phyloP scores from a whole-genome alignment of 2,329 filamentous ascomycete species.

The Claviceps sp. region DNA sequence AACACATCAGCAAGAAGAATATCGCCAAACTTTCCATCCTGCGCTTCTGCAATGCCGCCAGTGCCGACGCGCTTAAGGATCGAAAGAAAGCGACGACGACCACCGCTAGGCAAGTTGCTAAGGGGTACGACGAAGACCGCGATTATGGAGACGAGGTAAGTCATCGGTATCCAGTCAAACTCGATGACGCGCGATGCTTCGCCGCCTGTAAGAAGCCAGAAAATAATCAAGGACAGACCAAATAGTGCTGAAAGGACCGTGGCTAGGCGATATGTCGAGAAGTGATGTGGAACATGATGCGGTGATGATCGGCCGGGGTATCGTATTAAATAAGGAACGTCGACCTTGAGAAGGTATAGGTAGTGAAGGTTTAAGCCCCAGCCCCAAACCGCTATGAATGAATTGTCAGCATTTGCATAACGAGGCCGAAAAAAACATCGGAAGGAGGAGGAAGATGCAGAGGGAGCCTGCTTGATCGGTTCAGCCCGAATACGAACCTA shows the following conservation, averaged over 20 bases:
- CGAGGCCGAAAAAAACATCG: not conserved
- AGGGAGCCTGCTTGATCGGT: not conserved
- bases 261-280: slow-evolving; percentile 76
- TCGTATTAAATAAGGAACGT: slow-evolving; percentile 73
- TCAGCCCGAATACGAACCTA: slow-evolving; percentile 44
- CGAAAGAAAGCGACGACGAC: slow-evolving; percentile 61
- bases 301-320: slow-evolving; percentile 65
- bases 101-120: slow-evolving; percentile 51
- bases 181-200: slow-evolving; percentile 54
- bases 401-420: not conserved
- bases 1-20: slow-evolving; percentile 86
- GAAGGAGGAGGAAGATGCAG: not conserved
- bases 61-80: slow-evolving; percentile 68
- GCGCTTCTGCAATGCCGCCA: slow-evolving; percentile 72
- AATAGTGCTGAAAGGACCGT: slow-evolving; percentile 62
- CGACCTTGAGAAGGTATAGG: slow-evolving; percentile 66
- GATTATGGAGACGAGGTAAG: slow-evolving; percentile 62
- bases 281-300: slow-evolving; percentile 60
- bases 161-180: slow-evolving; percentile 78
- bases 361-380: slow-evolving; percentile 90
- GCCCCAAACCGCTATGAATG: slow-evolving; percentile 76
- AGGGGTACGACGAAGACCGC: slow-evolving; percentile 62
- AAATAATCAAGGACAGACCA: slow-evolving; percentile 57
- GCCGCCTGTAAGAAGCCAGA: slow-evolving; percentile 71
- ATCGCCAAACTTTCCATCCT: slow-evolving; percentile 90